phyloP scores from a whole-genome alignment of 768 basidiomycete species.

The Gymnopilus dilepis region DNA sequence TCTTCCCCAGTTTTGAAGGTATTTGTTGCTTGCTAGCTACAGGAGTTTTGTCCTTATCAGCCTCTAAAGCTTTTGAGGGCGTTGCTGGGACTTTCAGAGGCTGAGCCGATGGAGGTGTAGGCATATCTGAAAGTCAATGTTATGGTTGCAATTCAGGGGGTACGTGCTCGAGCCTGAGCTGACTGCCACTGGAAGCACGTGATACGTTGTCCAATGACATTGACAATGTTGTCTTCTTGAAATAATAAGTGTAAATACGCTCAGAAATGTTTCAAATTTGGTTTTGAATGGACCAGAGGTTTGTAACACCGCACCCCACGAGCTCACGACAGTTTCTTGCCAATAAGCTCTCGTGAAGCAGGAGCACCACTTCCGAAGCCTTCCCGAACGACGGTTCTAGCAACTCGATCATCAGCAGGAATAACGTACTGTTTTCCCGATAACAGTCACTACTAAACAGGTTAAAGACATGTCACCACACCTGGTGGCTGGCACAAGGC shows the following conservation, averaged over 20 bases:
- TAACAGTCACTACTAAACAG: not conserved
- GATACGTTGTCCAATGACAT: no score
- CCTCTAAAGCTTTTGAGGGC: conserved; percentile 50
- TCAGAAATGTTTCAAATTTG: no score
- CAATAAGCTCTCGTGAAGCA: conserved; percentile 14
- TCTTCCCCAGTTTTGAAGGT: conserved; percentile 44
- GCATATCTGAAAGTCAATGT: conserved; percentile 12
- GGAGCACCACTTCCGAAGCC: not conserved
- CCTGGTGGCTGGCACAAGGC: not conserved
- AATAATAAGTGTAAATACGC: conserved; percentile 27
- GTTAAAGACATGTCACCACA: conserved; percentile 1
- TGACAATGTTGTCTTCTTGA: not conserved
- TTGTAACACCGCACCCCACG: not conserved
- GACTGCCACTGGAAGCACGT: conserved; percentile 6
- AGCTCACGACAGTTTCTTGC: conserved; percentile 19
- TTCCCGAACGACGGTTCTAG: not conserved
- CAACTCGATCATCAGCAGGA: conserved; percentile 1
- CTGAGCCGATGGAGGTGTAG: conserved; percentile 59
- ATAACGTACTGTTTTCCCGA: not conserved
- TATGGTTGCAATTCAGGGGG: not conserved
- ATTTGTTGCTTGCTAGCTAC: conserved; percentile 48
- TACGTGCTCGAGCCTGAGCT: not conserved
- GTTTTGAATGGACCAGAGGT: no score
- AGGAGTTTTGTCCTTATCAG: conserved; percentile 58
- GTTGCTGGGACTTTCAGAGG: conserved; percentile 71